phyloP scores from a whole-genome alignment of 1,139 yeast species.

The Schwanniomyces etchellsii region DNA sequence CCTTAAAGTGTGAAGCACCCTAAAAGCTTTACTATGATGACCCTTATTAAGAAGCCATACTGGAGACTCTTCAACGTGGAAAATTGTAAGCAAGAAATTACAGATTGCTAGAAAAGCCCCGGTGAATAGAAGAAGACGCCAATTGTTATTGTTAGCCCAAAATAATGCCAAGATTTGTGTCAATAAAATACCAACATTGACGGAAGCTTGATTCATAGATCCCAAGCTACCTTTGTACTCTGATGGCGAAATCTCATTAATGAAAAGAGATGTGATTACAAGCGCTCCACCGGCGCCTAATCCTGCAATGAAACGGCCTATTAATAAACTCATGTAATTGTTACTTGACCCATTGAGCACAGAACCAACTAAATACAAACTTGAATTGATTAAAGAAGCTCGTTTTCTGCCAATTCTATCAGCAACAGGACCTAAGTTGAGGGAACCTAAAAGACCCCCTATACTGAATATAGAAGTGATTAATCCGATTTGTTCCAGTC shows the following conservation, averaged over 20 bases:
- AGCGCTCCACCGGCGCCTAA: conserved; percentile 83
- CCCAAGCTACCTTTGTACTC: conserved; percentile 73
- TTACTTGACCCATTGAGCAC: conserved; percentile 50
- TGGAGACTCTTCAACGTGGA: conserved; percentile 71
- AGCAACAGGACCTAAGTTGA: conserved; percentile 66
- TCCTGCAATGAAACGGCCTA: conserved; percentile 77
- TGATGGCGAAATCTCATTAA: conserved; percentile 74
- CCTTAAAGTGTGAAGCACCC: conserved; percentile 30
- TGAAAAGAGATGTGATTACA: conserved; percentile 76
- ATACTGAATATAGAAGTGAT: conserved; percentile 81
- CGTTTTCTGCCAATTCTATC: conserved; percentile 61
- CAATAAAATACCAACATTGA: conserved; percentile 75
- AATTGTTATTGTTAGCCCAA: conserved; percentile 59
- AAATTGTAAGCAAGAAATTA: conserved; percentile 39
- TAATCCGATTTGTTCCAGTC: conserved; percentile 63
- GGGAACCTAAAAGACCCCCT: conserved; percentile 82
- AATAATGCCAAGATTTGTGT: conserved; percentile 70
- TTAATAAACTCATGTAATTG: conserved; percentile 36
- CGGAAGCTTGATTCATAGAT: conserved; percentile 79
- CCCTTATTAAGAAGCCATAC: conserved; percentile 61
- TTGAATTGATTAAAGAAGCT: conserved; percentile 51
- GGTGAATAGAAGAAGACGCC: conserved; percentile 64
- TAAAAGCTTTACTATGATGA: conserved; percentile 24
- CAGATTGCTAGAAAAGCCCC: conserved; percentile 52
- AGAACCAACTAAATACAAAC: conserved; percentile 64